Evolutionary conservation across 352 stramenopile species (phyloP).

Genomic region (Phytophthora hibernalis): DNA sequence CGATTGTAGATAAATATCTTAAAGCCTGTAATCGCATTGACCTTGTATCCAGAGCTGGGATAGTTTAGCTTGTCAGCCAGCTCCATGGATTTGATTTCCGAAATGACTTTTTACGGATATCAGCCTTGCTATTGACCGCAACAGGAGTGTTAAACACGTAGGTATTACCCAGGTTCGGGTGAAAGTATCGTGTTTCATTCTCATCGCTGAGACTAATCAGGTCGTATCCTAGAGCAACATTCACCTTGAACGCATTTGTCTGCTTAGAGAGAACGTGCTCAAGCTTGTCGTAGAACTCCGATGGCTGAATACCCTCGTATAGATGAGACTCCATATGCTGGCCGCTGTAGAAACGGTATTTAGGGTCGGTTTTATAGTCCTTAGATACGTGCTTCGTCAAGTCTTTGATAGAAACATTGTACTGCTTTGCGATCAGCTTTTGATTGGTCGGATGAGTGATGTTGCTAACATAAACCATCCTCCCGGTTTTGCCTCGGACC

Average conservation of each 20-base stretch:
- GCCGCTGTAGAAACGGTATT: conserved; percentile 16
- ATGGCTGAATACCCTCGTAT: conserved; percentile 2
- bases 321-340: conserved; percentile 5
- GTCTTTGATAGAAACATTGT: conserved; percentile 10
- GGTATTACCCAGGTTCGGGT: conserved; percentile 8
- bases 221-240: conserved; percentile 7
- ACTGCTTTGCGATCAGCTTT: conserved; percentile 15
- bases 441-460: conserved; percentile 1
- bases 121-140: conserved; percentile 16
- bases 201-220: conserved; percentile 5
- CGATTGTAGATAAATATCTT: conserved; percentile 23
- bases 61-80: conserved; percentile 14
- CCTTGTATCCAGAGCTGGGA: conserved; percentile 3
- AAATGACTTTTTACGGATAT: conserved; percentile 7
- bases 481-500: conserved; percentile 7
- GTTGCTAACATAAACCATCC: conserved; percentile 17
- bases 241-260: conserved; percentile 8
- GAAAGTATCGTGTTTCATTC: conserved; percentile 5
- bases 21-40: conserved; percentile 18
- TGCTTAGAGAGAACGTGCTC: conserved; percentile 4
- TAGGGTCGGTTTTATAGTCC: conserved; percentile 10
- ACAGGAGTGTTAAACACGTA: conserved; percentile 23
- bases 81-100: conserved; percentile 11
- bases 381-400: conserved; percentile 9
- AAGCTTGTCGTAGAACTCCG: conserved; percentile 12